Percentiles rank a stretch among this genome's conserved stretches.
Conservation (phyloP, 164 flowering plant species). For the Santalum album region DNA sequence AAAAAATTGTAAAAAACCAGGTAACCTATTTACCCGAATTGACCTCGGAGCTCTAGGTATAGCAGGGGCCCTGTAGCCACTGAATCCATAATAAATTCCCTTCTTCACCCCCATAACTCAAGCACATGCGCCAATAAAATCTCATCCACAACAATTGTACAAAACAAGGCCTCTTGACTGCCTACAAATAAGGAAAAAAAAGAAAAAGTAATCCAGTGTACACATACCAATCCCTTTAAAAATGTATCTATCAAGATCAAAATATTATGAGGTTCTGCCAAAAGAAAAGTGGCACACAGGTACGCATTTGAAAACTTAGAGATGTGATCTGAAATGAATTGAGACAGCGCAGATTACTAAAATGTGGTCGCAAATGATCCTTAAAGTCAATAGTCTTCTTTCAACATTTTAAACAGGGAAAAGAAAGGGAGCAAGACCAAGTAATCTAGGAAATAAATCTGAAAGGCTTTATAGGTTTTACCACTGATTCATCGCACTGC, state of each 20-base stretch:
- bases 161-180: constrained; percentile 6
- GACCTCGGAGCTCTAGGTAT: constrained; percentile 42
- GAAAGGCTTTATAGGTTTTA: too few species aligned
- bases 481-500: too few species aligned
- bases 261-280: not conserved
- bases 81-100: constrained; percentile 20
- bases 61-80: constrained; percentile 24
- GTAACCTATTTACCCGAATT: constrained; percentile 19
- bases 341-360: not conserved
- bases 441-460: too few species aligned
- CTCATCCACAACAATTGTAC: constrained; percentile 11
- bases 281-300: not conserved
- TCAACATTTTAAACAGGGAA: too few species aligned
- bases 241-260: not conserved
- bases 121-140: constrained; percentile 12
- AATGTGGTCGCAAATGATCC: too few species aligned
- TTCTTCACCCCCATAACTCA: constrained; percentile 38
- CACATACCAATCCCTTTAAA: not conserved
- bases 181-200: not conserved
- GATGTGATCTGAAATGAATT: not conserved
- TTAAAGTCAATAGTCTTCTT: too few species aligned
- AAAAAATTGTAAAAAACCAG: not conserved
- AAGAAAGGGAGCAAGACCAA: too few species aligned
- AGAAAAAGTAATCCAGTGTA: not conserved
- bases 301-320: not conserved